Percentiles rank a stretch among this genome's conserved stretches.
phyloP scores from a whole-genome alignment of 2,329 filamentous ascomycete species.

The Lachnellula subtilissima region DNA sequence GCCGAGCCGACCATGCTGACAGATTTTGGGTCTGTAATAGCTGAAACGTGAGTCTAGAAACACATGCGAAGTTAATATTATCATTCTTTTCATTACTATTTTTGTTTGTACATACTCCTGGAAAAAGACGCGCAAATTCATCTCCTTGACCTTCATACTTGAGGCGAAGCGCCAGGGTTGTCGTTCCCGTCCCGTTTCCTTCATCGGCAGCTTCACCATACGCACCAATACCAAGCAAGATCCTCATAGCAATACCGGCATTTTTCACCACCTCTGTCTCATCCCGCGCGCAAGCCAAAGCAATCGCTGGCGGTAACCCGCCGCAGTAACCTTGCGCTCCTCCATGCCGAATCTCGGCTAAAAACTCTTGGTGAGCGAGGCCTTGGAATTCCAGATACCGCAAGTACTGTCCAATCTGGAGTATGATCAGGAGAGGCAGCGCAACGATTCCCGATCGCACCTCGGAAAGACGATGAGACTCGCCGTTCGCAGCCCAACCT shows the following conservation, averaged over 20 bases:
- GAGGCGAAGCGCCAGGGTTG: conserved; percentile 4
- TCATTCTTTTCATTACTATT: not conserved
- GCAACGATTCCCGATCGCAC: not conserved
- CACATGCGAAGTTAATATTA: not conserved
- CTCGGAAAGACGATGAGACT: not conserved
- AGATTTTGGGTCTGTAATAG: conserved; percentile 2
- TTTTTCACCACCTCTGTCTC: conserved; percentile 7
- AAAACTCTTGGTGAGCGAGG: not conserved
- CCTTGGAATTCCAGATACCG: not conserved
- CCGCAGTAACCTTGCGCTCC: conserved; percentile 15
- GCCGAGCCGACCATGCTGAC: conserved; percentile 3
- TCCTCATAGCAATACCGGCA: conserved; percentile 1
- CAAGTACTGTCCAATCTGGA: conserved; percentile 3
- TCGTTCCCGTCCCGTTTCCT: not conserved
- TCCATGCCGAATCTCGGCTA: not conserved
- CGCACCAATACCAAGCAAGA: conserved; percentile 8
- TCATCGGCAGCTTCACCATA: conserved; percentile 13
- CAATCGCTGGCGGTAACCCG: conserved; percentile 8
- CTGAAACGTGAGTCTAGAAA: not conserved
- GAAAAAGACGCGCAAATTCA: not conserved
- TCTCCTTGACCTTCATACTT: conserved; percentile 13
- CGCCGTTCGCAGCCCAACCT: not conserved
- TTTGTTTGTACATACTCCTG: not conserved
- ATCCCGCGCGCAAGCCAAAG: conserved; percentile 5
- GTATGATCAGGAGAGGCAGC: conserved; percentile 1